These are phyloP conservation scores for Rubroshorea leprosula DNA, from an alignment of 345 rosid genomes.

Conservation along the genomic window DNA sequence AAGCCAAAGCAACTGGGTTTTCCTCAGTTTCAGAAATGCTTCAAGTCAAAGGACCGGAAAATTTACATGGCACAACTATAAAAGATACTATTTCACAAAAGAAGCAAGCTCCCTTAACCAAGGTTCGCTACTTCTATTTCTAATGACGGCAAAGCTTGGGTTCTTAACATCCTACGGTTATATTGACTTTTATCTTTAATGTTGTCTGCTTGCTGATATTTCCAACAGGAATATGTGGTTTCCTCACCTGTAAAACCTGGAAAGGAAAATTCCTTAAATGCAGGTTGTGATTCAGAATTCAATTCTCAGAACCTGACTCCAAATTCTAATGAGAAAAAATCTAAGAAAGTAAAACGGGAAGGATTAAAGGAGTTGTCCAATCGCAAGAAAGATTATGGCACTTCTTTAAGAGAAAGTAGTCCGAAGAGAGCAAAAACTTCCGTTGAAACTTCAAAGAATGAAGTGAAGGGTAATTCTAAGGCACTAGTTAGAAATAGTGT, in stretches of 20 bases:
- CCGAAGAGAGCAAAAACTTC: conserved; percentile 18
- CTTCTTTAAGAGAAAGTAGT: conserved; percentile 16
- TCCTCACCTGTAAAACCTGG: conserved; percentile 36
- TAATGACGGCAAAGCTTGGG: background rate
- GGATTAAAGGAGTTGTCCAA: conserved; percentile 33
- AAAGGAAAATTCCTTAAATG: conserved; percentile 51
- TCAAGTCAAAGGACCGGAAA: conserved; percentile 34
- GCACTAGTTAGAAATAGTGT: no score
- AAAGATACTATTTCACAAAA: conserved; percentile 24
- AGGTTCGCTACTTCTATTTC: conserved; percentile 25
- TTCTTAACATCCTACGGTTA: background rate
- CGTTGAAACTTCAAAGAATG: conserved; percentile 18
- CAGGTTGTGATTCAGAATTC: conserved; percentile 24
- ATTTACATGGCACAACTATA: conserved; percentile 15
- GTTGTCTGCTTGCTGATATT: conserved; percentile 11
- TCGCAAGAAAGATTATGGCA: conserved; percentile 20
- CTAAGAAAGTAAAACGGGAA: conserved; percentile 37
- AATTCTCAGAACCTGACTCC: conserved; percentile 12
- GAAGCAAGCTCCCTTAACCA: conserved; percentile 12
- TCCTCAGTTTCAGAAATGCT: conserved; percentile 69
- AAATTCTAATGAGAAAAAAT: conserved; percentile 20
- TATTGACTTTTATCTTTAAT: background rate
- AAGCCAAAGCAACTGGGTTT: conserved; percentile 64
- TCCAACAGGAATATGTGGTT: conserved; percentile 27
- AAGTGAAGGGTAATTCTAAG: conserved; percentile 6